Evolutionary conservation across 2,329 filamentous ascomycete genomes (phyloP), one percentile per base, ranked within the genome.

Genomic region (Colletotrichum higginsianum): DNA sequence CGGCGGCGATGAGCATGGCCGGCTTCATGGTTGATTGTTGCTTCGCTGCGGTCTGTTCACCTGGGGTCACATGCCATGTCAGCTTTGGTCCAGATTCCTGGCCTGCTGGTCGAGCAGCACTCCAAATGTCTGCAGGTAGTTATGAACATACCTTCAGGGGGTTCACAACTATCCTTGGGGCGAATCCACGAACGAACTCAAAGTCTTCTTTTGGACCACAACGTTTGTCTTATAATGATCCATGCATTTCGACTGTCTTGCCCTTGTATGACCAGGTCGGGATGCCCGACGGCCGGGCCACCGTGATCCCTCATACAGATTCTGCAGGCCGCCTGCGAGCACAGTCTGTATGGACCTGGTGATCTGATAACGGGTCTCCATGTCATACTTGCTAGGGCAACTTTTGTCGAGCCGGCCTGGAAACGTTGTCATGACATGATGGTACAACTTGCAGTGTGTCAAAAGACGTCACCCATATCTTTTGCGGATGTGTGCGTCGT

Each of bases 131-230:
- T 40, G 21, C 52, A 12, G 4, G 9, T 3, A 4, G 30, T n/a
- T n/a, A 9, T 15, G 2, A 30, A 21, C 52, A n/a, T 6, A 12
- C 2, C 0, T 12, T 12, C 5, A 6, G 5, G 18, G 0, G 2
- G 11, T 15, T 38, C 9, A 21, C 2, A 15, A 1, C 7, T 1
- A 8, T 40, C 2, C 15, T 15, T 5, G 2, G 4, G 9, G 11
- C 2, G 2, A 5, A 6, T 38, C 0, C 16, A n/a, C 1, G n/a
- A 55, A 8, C 4, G 4, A 23, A 5, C 21, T 6, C 3, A 15
- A 21, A 15, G 30, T 3, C 5, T 2, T 2, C 0, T n/a, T 42
- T 23, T 5, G 35, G 13, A 23, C 8, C 16, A 13, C 42, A 7
- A 26, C 13, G 18, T 35, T 4, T 35, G 2, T 12, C 9, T 60